phyloP scores from a whole-genome alignment of 805 yeast species.

The Ogataea paradorogensis region DNA sequence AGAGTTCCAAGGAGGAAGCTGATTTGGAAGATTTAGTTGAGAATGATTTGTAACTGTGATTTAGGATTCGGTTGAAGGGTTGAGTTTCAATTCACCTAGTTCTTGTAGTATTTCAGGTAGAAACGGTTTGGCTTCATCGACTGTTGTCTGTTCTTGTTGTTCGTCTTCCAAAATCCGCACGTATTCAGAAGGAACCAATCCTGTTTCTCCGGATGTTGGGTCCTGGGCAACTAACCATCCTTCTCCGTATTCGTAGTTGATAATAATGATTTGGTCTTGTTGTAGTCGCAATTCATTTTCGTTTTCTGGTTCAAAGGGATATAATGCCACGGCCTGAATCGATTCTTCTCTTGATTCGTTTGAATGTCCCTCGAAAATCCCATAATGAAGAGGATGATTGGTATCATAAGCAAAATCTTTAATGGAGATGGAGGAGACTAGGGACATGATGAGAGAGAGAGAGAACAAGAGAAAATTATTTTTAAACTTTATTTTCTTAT shows the following conservation, averaged over 20 bases:
- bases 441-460: not conserved
- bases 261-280: slow-evolving; percentile 83
- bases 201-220: slow-evolving; percentile 72
- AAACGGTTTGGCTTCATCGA: slow-evolving; percentile 42
- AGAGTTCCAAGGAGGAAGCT: slow-evolving; percentile 36
- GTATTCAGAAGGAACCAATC: slow-evolving; percentile 93
- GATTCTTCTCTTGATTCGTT: slow-evolving; percentile 16
- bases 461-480: not conserved
- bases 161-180: slow-evolving; percentile 50
- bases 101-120: slow-evolving; percentile 34
- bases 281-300: slow-evolving; percentile 79
- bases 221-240: slow-evolving; percentile 97
- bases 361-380: slow-evolving; percentile 33
- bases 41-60: slow-evolving; percentile 19
- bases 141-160: slow-evolving; percentile 1
- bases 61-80: not conserved
- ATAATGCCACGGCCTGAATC: slow-evolving; percentile 72
- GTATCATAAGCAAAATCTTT: slow-evolving; percentile 81
- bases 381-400: slow-evolving; percentile 68
- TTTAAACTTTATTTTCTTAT: not conserved
- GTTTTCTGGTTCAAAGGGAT: slow-evolving; percentile 89
- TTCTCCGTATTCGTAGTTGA: slow-evolving; percentile 90
- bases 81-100: slow-evolving; percentile 16
- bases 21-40: slow-evolving; percentile 56
- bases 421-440: slow-evolving; percentile 41